Evolutionary conservation across 768 basidiomycete species (phyloP), one percentile per base, ranked within the genome.

Genomic region (Mycena albidolilacea): DNA sequence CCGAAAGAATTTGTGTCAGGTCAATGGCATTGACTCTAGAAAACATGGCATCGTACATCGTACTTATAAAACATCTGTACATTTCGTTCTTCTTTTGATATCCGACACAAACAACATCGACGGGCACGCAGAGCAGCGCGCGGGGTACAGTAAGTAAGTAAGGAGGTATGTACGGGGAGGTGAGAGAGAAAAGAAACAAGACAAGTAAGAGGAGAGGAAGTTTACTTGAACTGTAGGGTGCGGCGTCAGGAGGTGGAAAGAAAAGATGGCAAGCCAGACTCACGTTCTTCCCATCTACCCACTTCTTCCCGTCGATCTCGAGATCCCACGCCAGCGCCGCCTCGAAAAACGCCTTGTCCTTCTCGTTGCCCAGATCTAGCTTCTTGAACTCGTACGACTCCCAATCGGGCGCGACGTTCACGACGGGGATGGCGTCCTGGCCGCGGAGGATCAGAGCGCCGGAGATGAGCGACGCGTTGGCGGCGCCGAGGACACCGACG

Each of bases 261-360:
- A 15, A 9, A 30, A 44, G 44, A 62, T 67, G 30, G 4, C 30
- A 30, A 30, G 30, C 4, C 41, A 37, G 19, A 90, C 95, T 86
- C 81, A 95, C 93, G 81, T 91, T 93, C 88, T 95, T 95, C 76
- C 95, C 95, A 84, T 97, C 97, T 62, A 84, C 91, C 95, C 95
- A 98, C 81, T 90, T 89, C 90, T 95, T 96, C 41, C 93, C 97
- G 75, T 92, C 92, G 69, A 98, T 78, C 84, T 93, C 91, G 72
- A 97, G 84, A 85, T 97, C 96, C 97, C 97, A 98, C 61, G 96
- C 94, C 77, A 97, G 90, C 37, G 94, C 95, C 77, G 88, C 93
- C 88, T 96, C 95, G 80, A 99, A 97, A 90, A 94, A 97, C 72
- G 87, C 87, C 87, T 97, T 97, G 78, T 98, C 93, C 19, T 85